Base-by-base conservation (phyloP, 305 asterid species). In the Ajuga reptans region DNA sequence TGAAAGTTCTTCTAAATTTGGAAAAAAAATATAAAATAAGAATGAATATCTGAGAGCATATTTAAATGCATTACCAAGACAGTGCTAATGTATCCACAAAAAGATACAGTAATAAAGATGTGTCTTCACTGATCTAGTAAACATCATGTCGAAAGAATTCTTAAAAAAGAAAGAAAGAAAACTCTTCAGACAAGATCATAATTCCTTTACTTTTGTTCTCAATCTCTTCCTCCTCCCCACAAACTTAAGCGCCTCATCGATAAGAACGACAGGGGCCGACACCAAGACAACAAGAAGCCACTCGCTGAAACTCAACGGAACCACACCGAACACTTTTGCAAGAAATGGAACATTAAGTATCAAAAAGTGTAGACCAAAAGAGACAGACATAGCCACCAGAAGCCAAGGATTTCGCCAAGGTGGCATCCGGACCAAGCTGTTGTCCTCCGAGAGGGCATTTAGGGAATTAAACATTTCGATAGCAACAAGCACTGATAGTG, bases 321-420 rank as follows among this genome's bases (percentile, higher is more conserved):
- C 94, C 12, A 89, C 78, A 0, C 92, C 89, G 57, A 92, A 92
- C 79, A 92, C 85, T 1, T 82, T 81, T 10, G 97, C 90, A 5
- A 90, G 80, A 52, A 87, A 80, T 2, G 97, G 98, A 18, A 88
- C 89, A 17, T 88, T 85, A 6, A 92, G 96, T 16, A 92, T 82
- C 77, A 92, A n/a, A 49, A 90, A 86, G 68, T 90, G 98, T 14
- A 90, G 75, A 41, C 84, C 84, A 9, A 90, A 33, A 1, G 97
- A 93, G n/a, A 84, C 33, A 0, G 89, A 77, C 91, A 89, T 89
- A 49, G 97, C 96, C 29, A 86, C 81, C 15, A 92, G 89, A 37
- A 92, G 95, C 94, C 93, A 90, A 5, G 92, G 95, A 49, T 90
- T 90, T n/a, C 71, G 83, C 98, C 97, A 92, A 3, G 98, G 97